These are phyloP conservation scores for Sphaerulina vaccinii DNA, from an alignment of 2,329 filamentous ascomycete species.

Conservation along the genomic window DNA sequence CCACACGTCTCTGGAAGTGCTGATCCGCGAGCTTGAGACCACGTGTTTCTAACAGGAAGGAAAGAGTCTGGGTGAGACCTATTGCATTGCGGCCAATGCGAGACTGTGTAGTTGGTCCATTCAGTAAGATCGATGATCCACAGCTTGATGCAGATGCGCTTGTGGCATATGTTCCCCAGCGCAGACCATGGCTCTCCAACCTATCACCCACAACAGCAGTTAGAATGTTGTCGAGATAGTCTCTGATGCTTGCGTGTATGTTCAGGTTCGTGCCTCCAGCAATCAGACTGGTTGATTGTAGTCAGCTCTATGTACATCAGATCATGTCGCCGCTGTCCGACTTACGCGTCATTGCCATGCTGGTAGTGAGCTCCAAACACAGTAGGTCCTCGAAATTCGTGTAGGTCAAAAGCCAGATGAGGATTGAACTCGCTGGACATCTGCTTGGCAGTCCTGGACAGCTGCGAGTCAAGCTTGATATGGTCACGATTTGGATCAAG, in stretches of 20 bases:
- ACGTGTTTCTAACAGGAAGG: conserved; percentile 39
- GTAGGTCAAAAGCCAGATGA: conserved; percentile 39
- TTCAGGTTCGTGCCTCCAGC: conserved; percentile 20
- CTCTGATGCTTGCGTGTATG: conserved; percentile 34
- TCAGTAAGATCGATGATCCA: background rate
- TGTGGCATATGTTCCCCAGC: conserved; percentile 40
- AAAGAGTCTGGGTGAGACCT: conserved; percentile 39
- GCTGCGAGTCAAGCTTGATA: conserved; percentile 38
- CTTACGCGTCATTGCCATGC: conserved; percentile 37
- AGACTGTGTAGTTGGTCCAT: conserved; percentile 30
- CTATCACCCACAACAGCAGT: conserved; percentile 31
- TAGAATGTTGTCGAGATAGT: conserved; percentile 35
- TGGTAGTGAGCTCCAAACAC: conserved; percentile 35
- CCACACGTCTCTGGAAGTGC: conserved; percentile 36
- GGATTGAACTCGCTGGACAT: conserved; percentile 29
- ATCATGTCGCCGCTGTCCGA: conserved; percentile 5
- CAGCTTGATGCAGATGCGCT: conserved; percentile 14
- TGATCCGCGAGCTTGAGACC: conserved; percentile 40
- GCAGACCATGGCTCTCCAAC: conserved; percentile 32
- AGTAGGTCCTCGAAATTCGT: conserved; percentile 37
- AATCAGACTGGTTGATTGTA: background rate
- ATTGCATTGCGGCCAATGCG: conserved; percentile 41
- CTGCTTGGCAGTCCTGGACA: conserved; percentile 34
- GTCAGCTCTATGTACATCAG: background rate
- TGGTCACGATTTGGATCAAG: conserved; percentile 42